Evolutionary conservation across 1,284 basidiomycete species (phyloP), one percentile per base, ranked within the genome.

Genomic region (Ceratobasidium sp.): DNA sequence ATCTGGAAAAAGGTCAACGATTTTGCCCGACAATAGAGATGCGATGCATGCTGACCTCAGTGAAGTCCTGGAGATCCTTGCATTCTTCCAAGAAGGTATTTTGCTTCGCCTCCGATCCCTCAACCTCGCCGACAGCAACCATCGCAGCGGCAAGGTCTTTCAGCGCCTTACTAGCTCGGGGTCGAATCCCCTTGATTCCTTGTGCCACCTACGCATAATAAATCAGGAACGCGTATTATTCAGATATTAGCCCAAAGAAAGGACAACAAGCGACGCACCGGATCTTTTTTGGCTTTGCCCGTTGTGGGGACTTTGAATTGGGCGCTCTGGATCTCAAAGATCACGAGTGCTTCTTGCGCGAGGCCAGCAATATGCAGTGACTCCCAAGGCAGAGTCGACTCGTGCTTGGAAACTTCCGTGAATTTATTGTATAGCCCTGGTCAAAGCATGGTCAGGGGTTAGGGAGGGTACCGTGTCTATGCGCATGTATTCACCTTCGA

Each of bases 301-400:
- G 71, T 73, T 9, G 50, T 50, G 19, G 71, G 71, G 11, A 73
- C 71, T 48, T 73, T 73, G 71, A 73, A 73, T 31, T 73, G 71
- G n/a, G 71, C 57, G 41, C 71, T 73, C 80, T 90, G 91, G 33
- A 90, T 83, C 15, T 84, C 82, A 75, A 94, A 86, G 11, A 94
- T 81, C 64, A 93, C 84, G 77, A 91, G 88, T 5, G 91, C 92
- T 84, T 95, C 94, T 81, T 95, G 93, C 0, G 88, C 87, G 59
- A 94, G 81, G 15, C 88, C 88, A 2, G 89, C 91, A 17, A 92
- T 83, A 78, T 95, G 93, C 22, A 95, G 84, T 17, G 88, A 79
- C 77, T 91, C 88, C 75, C 85, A 84, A 24, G 84, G 82, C n/a
- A 87, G 82, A 31, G 51, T 73, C 19, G 72, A 57, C 36, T 75